A percentile compares a stretch with the other conserved stretches of the same genome.
These are phyloP conservation scores for Entomortierella beljakovae DNA, from an alignment of 192 early-diverging fungal genomes.

Conservation along the genomic window DNA sequence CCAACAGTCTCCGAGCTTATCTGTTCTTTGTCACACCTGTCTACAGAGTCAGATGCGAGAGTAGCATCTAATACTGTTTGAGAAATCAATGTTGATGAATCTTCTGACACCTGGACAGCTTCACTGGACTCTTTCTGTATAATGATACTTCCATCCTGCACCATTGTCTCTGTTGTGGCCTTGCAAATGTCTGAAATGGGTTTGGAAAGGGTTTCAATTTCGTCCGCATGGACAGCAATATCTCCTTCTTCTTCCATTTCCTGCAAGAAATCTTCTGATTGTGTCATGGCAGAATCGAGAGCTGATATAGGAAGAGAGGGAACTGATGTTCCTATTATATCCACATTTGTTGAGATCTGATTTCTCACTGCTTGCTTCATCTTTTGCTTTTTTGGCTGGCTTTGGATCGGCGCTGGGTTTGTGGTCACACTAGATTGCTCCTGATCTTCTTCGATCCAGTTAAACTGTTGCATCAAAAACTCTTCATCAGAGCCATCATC, in stretches of 20 bases:
- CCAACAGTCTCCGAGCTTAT: neutral
- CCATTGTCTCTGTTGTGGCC: neutral
- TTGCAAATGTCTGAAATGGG: neutral
- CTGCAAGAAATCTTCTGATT: slow-evolving; percentile 41
- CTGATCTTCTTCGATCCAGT: slow-evolving; percentile 56
- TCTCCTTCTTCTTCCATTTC: slow-evolving; percentile 17
- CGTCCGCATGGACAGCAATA: slow-evolving; percentile 28
- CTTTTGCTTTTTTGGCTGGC: neutral
- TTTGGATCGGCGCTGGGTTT: neutral
- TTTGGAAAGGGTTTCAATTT: slow-evolving; percentile 25
- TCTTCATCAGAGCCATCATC: slow-evolving; percentile 54
- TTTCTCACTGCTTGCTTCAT: slow-evolving; percentile 2
- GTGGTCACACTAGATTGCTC: neutral
- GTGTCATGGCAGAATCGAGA: slow-evolving; percentile 35
- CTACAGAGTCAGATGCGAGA: neutral
- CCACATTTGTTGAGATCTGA: neutral
- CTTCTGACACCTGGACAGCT: neutral
- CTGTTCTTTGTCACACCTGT: neutral
- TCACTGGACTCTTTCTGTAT: neutral
- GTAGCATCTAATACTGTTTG: neutral
- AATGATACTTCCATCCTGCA: neutral
- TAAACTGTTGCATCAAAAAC: slow-evolving; percentile 53
- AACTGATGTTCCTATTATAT: slow-evolving; percentile 5
- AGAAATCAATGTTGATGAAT: slow-evolving; percentile 4
- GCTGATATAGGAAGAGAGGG: slow-evolving; percentile 6